Percentiles rank a stretch among this genome's conserved stretches.
Evolutionary conservation across 805 yeast species (phyloP).

Genomic region (Nakazawaea ernobii): DNA sequence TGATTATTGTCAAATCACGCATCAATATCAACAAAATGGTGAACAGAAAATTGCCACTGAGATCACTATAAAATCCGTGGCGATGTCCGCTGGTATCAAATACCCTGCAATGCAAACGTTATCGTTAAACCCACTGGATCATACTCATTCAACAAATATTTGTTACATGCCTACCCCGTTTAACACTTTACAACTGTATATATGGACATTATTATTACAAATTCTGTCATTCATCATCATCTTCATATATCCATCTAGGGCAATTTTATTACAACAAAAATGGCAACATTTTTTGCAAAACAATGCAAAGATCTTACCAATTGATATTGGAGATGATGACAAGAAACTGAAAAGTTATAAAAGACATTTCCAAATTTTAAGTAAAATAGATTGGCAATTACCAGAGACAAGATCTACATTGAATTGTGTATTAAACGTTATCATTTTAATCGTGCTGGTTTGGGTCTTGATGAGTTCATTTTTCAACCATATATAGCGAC

Average conservation of each 20-base stretch:
- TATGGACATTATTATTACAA: constrained; percentile 3
- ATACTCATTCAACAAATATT: constrained; percentile 4
- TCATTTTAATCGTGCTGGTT: background rate
- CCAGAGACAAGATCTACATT: background rate
- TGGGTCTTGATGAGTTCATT: background rate
- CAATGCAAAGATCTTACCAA: background rate
- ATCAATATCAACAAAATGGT: constrained; percentile 25
- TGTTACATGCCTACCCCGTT: constrained; percentile 5
- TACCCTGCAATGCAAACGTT: constrained; percentile 84
- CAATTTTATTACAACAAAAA: background rate
- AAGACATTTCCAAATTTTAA: background rate
- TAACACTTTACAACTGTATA: constrained; percentile 7
- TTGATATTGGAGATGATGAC: background rate
- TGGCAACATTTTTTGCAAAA: background rate
- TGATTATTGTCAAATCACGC: constrained; percentile 81
- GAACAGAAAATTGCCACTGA: constrained; percentile 46
- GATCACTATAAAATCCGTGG: constrained; percentile 79
- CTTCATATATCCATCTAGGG: background rate
- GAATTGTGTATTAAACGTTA: background rate
- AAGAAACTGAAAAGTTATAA: background rate
- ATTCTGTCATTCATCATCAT: constrained; percentile 10
- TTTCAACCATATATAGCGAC: constrained; percentile 5
- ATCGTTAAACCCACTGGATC: constrained; percentile 47
- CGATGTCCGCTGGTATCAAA: constrained; percentile 89
- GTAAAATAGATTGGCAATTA: constrained; percentile 6